Percentiles rank a stretch among this genome's conserved stretches.
Conservation (phyloP, 73 alveolate genomes). For the Tetrahymena borealis region DNA sequence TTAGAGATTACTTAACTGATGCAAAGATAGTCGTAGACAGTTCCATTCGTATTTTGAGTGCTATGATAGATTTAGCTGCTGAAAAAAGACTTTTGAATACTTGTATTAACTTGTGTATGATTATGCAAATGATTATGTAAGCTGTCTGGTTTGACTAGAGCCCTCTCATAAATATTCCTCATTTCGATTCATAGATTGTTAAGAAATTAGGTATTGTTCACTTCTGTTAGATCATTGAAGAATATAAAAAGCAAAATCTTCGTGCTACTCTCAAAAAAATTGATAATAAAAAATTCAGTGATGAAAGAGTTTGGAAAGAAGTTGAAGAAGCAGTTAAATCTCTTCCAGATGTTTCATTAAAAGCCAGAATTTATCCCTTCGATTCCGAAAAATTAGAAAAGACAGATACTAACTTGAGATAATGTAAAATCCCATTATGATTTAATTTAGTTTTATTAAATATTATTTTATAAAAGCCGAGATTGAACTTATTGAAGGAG, state of each 20-base stretch:
- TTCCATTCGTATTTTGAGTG: slow-evolving; percentile 81
- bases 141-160: slow-evolving; percentile 7
- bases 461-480: neutral
- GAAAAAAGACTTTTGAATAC: slow-evolving; percentile 37
- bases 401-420: neutral
- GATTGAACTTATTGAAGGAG: neutral
- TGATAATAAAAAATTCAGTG: neutral
- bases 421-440: neutral
- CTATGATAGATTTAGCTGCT: slow-evolving; percentile 91
- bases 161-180: slow-evolving; percentile 6
- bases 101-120: neutral
- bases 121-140: slow-evolving; percentile 20
- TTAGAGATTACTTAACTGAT: slow-evolving; percentile 95
- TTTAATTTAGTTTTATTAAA: too few relatives aligned
- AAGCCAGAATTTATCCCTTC: neutral
- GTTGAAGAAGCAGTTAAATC: slow-evolving; percentile 12
- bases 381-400: neutral
- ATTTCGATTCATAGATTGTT: slow-evolving; percentile 1
- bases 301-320: neutral
- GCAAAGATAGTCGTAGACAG: slow-evolving; percentile 91
- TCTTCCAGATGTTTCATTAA: slow-evolving; percentile 9
- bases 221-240: neutral
- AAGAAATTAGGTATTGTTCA: neutral
- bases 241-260: slow-evolving; percentile 9
- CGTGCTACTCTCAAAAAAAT: slow-evolving; percentile 2